Evolutionary conservation across 371 early-diverging fungal species (phyloP), one percentile per base, ranked within the genome.

Genomic region (Mortierella sp.): DNA sequence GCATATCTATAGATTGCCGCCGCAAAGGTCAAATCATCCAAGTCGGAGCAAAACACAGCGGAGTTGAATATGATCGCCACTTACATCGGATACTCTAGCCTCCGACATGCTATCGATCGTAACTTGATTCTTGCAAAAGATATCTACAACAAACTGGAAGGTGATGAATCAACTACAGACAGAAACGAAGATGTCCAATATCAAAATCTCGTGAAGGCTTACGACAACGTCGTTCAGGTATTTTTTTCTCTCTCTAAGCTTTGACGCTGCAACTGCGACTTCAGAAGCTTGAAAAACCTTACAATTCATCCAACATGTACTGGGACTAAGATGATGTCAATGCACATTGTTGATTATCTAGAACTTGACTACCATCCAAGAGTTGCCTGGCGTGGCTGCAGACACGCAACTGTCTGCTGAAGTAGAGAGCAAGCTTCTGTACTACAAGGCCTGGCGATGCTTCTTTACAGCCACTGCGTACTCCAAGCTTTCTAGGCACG

Each of bases 11-110:
- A 85, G 89, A 85, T 86, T 52, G 92, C 93, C 0, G 86, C 88
- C 1, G 89, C 91, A 24, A 92, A 93, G 74, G 89, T 93, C 40
- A 88, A 88, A 33, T 94, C 94, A 0, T 92, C 93, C 9, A 92
- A 91, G 81, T 91, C 92, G 7, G 91, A 88, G 40, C 86, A 89
- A 65, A 86, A 86, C 22, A 91, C 92, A 0, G 85, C 87, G 24
- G 88, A 90, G 16, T 76, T 94, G 72, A 83, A 88, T 32, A 84
- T 80, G 62, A 69, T 89, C 21, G 86, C 89, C 32, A 87, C 88
- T 1, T 93, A 84, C 76, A 86, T 92, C 38, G 78, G 88, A 33
- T 93, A 89, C 62, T 78, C 88, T 28, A 76, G 87, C 13, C 86
- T 90, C 65, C 71, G 73, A 24, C 77, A 77, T 10, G 84, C 86